Evolutionary conservation across 257 asterid species (phyloP).

Genomic region (Rubia yunnanensis): DNA sequence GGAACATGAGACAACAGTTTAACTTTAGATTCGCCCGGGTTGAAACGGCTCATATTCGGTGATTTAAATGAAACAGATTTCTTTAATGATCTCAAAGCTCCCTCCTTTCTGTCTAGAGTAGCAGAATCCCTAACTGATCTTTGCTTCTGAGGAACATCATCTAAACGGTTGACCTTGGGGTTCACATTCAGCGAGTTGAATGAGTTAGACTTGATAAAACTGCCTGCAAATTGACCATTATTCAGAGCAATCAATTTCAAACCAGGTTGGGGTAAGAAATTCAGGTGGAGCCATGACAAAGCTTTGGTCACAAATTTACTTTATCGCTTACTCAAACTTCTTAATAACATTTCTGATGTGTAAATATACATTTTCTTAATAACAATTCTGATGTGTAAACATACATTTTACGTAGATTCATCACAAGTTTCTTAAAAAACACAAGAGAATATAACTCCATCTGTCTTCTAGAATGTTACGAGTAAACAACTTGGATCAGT

Average conservation of each 20-base stretch:
- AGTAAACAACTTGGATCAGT: conserved; percentile 1
- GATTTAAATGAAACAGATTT: conserved; percentile 72
- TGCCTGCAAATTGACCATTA: conserved; percentile 44
- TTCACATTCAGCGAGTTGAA: conserved; percentile 56
- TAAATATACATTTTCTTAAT: too few relatives aligned
- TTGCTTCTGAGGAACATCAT: conserved; percentile 62
- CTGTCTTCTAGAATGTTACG: conserved; percentile 7
- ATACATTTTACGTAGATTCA: not conserved
- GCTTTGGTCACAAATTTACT: not conserved
- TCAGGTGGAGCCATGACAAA: not conserved
- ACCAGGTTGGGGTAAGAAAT: not conserved
- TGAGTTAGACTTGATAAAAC: conserved; percentile 62
- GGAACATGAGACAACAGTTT: conserved; percentile 57
- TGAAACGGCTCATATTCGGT: conserved; percentile 30
- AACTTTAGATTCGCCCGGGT: conserved; percentile 41
- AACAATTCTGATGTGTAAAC: too few relatives aligned
- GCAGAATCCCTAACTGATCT: conserved; percentile 51
- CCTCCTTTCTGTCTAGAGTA: conserved; percentile 49
- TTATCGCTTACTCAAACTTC: too few relatives aligned
- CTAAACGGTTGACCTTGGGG: conserved; percentile 64
- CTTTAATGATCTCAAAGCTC: conserved; percentile 43
- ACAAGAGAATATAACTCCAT: not conserved
- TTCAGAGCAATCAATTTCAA: not conserved
- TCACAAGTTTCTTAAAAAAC: not conserved
- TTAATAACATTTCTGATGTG: too few relatives aligned